Evolutionary conservation across 331 rosid species (phyloP).

Genomic region (Dryas integrifolia): DNA sequence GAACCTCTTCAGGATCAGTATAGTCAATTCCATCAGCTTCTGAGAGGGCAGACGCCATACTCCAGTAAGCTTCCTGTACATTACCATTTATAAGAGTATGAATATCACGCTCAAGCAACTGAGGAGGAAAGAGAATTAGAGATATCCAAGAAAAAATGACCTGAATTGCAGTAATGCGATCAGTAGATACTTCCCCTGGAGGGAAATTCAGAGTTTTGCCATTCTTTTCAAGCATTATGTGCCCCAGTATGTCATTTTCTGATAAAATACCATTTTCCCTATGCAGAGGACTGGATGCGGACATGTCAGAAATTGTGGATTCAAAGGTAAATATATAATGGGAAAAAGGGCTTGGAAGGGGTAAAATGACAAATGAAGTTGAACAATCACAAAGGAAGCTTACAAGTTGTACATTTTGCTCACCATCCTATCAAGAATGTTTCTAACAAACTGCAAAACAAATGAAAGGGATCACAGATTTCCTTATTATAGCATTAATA

Average conservation of each 20-base stretch:
- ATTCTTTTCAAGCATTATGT: constrained; percentile 66
- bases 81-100: constrained; percentile 18
- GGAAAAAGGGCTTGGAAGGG: neutral
- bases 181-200: constrained; percentile 68
- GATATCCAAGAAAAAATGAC: constrained; percentile 32
- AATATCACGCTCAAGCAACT: constrained; percentile 26
- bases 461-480: constrained; percentile 8
- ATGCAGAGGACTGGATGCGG: constrained; percentile 53
- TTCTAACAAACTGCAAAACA: constrained; percentile 70
- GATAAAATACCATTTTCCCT: constrained; percentile 44
- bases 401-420: constrained; percentile 71
- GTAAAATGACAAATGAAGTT: neutral
- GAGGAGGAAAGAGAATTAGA: constrained; percentile 7
- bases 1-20: constrained; percentile 96
- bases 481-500: neutral
- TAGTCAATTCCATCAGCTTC: constrained; percentile 97
- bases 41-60: constrained; percentile 87
- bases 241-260: constrained; percentile 39
- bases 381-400: constrained; percentile 29
- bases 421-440: constrained; percentile 76
- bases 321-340: neutral
- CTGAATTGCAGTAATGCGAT: constrained; percentile 74
- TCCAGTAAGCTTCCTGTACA: constrained; percentile 87
- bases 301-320: constrained; percentile 34
- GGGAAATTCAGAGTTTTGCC: constrained; percentile 65